A percentile compares a stretch with the other conserved stretches of the same genome.
Conservation (phyloP, 148 eudicot species). For the Rheum nobile region DNA sequence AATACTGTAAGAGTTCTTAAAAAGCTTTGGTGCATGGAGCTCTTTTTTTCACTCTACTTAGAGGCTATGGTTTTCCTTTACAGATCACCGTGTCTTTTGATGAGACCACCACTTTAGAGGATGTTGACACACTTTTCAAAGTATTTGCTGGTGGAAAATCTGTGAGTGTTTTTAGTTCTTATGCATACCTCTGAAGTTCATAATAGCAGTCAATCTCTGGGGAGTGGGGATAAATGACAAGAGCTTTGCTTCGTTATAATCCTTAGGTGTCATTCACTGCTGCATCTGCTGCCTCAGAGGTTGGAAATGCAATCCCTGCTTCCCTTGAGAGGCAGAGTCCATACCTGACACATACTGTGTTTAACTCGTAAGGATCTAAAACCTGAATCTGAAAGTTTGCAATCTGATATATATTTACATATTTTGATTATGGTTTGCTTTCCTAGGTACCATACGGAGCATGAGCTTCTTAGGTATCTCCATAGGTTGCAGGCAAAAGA, state of each 20-base stretch:
- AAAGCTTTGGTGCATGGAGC: background rate
- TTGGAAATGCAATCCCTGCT: conserved; percentile 56
- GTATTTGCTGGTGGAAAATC: conserved; percentile 76
- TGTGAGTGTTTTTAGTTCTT: conserved; percentile 33
- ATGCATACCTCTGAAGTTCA: background rate
- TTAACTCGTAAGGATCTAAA: conserved; percentile 62
- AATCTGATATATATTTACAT: background rate
- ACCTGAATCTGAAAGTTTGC: background rate
- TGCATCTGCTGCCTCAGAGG: conserved; percentile 75
- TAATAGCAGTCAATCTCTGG: background rate
- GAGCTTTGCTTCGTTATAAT: background rate
- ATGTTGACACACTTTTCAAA: conserved; percentile 78
- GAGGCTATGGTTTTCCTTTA: background rate
- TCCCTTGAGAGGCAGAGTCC: conserved; percentile 78
- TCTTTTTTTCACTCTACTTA: background rate
- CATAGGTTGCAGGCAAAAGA: conserved; percentile 76
- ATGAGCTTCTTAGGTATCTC: conserved; percentile 88
- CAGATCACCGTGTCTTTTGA: conserved; percentile 5
- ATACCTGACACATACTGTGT: conserved; percentile 72
- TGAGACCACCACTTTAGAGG: conserved; percentile 78
- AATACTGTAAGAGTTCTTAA: conserved; percentile 51
- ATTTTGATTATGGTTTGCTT: background rate
- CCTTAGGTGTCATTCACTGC: conserved; percentile 81
- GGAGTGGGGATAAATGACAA: background rate
- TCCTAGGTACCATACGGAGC: conserved; percentile 86